Conservation (phyloP, 768 basidiomycete genomes). For the Nidula microcarpa region DNA sequence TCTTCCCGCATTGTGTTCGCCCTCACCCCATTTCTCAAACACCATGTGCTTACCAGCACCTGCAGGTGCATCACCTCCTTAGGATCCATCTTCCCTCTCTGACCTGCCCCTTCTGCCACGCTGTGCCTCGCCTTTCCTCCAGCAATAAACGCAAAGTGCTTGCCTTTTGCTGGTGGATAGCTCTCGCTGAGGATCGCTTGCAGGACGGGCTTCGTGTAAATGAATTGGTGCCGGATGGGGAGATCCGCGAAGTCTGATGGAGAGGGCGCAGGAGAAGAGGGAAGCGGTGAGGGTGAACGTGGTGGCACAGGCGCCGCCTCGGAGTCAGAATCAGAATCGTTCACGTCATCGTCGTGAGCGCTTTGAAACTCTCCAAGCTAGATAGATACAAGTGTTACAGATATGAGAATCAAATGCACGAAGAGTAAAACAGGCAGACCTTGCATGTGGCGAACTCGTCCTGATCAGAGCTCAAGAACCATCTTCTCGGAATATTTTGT, state of each 20-base stretch:
- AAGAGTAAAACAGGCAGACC: conserved; percentile 24
- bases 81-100: conserved; percentile 40
- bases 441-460: conserved; percentile 61
- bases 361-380: conserved; percentile 60
- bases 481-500: conserved; percentile 37
- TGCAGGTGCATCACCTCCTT: conserved; percentile 31
- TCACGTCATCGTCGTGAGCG: conserved; percentile 31
- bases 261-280: conserved; percentile 37
- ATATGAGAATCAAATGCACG: too few relatives aligned
- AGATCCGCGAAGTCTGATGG: conserved; percentile 43
- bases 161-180: conserved; percentile 48
- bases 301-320: conserved; percentile 19
- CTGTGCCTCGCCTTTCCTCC: conserved; percentile 47
- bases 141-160: conserved; percentile 53
- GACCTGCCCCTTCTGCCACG: conserved; percentile 29
- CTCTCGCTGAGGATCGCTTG: conserved; percentile 51
- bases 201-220: conserved; percentile 63
- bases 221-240: conserved; percentile 54
- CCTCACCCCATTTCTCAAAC: conserved; percentile 26
- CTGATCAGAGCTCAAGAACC: conserved; percentile 58
- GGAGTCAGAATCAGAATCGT: conserved; percentile 33
- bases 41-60: conserved; percentile 36
- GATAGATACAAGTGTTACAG: not conserved
- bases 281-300: conserved; percentile 36
- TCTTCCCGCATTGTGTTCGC: conserved; percentile 4